Base-by-base conservation (phyloP, 805 yeast species). In the Saccharomycopsis vini region DNA sequence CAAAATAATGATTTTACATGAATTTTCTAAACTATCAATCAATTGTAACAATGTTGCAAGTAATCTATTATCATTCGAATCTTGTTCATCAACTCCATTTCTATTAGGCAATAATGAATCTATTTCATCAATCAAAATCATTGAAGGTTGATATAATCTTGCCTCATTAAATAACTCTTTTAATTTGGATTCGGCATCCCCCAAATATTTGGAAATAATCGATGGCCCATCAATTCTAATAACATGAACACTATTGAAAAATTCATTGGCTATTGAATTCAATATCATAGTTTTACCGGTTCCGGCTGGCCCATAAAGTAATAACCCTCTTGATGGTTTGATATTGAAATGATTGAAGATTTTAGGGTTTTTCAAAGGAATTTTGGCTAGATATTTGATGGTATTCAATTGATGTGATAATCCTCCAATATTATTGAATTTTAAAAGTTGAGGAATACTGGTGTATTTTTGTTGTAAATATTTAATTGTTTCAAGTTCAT, bases 231-330 rank as follows among this genome's bases (percentile, higher is more conserved):
- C 83, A 20, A 92, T 81, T 2, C 83, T 79, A 36, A 92, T 68
- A 0, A 90, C 78, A 60, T 90, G 98, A 0, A 95, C 94, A 49
- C 81, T 72, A 1, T 62, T 50, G 26, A 42, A 41, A 1, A 74
- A 67, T 46, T 82, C 90, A 50, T 77, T 70, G 0, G 95, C 94
- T 7, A 90, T 78, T 22, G 95, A 81, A 43, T 84, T 72, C 30
- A 92, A 67, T 5, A 92, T 69, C 86, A 89, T 76, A 1, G 97
- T 84, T 59, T 90, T 90, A 41, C 98, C 98, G 0, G 97, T 90
- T 3, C 98, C 98, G 2, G 97, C 92, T 2, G 97, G 95, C 0
- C 98, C 98, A 63, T 90, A 95, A 10, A 90, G 62, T 13, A 90
- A 64, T n/a, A 90, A 77, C 29, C 98, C 98, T 45, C 96, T 69